Base-by-base conservation (phyloP, 75 land plant genomes). In the Pinus albicaulis region DNA sequence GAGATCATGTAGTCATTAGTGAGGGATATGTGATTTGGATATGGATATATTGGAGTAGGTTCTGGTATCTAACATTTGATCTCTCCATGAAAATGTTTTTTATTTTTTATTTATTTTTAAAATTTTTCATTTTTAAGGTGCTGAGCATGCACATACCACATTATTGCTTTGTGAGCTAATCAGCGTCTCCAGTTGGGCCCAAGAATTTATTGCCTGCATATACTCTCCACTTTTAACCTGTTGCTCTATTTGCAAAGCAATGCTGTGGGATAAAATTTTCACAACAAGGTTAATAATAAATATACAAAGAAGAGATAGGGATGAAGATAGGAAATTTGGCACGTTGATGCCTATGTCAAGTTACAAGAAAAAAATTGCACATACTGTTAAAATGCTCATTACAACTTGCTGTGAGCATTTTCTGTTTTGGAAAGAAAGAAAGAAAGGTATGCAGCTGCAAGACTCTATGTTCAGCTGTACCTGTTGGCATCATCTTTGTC, bases 201-300 rank as follows among this genome's bases (percentile, higher is more conserved):
- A 89, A 38, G 89, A 69, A 6, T 72, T 17, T 65, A 83, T 86
- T n/a, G 93, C 91, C 38, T 84, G 74, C 15, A 14, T 24, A 60
- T 69, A 91, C 60, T 80, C 31, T 19, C 87, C 85, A 17, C 53
- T 65, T 15, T 55, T 36, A 5, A 91, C 52, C 68, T 86, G 80
- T 48, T 86, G 25, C 61, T 77, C 77, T n/a, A 91, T 91, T 72
- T 80, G 66, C 62, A 64, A 24, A 24, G 89, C 91, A 22, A 82
- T 3, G 7, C 93, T 91, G 84, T 20, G 31, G 6, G 12, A 74
- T 59, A 74, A 25, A 12, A 23, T 5, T 11, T 38, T 38, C 25
- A 69, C 14, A 25, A 7, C 53, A 5, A 41, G 34, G 23, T 19
- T 41, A n/a, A 63, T 63, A 11, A 11, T n/a, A n/a, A n/a, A n/a